Evolutionary conservation across 208 protist species (phyloP).

Genomic region (Polymyxa betae): DNA sequence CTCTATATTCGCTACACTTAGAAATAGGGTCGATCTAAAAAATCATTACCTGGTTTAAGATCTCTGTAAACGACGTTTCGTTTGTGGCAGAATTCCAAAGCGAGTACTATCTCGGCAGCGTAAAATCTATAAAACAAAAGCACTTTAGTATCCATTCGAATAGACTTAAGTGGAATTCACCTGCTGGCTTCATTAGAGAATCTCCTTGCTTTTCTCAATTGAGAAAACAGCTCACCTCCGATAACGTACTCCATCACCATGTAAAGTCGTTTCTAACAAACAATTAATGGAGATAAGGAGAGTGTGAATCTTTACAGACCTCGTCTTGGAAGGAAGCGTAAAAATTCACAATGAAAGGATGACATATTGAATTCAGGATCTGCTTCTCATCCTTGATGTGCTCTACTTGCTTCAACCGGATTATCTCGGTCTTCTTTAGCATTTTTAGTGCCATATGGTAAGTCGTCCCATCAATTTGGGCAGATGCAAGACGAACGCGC

Average conservation of each 20-base stretch:
- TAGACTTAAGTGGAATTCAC: neutral
- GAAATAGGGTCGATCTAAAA: neutral
- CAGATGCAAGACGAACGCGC: constrained; percentile 52
- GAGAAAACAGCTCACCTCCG: constrained; percentile 72
- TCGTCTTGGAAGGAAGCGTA: constrained; percentile 66
- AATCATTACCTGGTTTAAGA: constrained; percentile 70
- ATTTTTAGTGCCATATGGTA: constrained; percentile 70
- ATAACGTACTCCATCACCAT: constrained; percentile 70
- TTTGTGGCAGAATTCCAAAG: constrained; percentile 69
- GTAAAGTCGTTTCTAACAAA: constrained; percentile 60
- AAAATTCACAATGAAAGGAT: constrained; percentile 74
- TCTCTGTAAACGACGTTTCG: constrained; percentile 76
- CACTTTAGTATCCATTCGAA: neutral
- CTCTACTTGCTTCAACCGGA: constrained; percentile 67
- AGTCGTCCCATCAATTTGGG: constrained; percentile 40
- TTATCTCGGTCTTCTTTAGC: constrained; percentile 70
- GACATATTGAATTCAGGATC: constrained; percentile 64
- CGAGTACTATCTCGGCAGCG: constrained; percentile 53
- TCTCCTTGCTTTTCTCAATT: constrained; percentile 67
- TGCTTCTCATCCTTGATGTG: constrained; percentile 69
- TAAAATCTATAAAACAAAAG: constrained; percentile 49
- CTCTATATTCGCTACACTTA: constrained; percentile 68
- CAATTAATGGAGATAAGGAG: neutral
- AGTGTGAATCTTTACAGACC: neutral
- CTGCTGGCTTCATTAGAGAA: constrained; percentile 71